Conservation (phyloP, 2,329 filamentous ascomycete species). For the Aspergillus sergii region DNA sequence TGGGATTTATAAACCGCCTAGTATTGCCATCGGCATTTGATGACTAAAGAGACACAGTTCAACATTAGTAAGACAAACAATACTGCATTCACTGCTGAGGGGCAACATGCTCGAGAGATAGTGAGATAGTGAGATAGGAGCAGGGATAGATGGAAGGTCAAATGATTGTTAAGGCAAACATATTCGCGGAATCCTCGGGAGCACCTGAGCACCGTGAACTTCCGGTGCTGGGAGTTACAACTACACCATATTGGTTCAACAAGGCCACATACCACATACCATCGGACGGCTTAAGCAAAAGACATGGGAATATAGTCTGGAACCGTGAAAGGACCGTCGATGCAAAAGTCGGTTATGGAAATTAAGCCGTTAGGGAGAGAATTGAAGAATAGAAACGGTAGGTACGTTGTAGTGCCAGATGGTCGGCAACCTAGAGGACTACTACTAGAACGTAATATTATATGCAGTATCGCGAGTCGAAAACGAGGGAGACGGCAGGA, state of each 20-base stretch:
- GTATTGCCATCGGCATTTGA: constrained; percentile 33
- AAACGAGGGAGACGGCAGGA: neutral
- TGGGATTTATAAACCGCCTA: constrained; percentile 27
- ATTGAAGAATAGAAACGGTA: neutral
- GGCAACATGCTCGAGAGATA: neutral
- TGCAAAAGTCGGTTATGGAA: neutral
- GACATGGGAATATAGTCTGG: neutral
- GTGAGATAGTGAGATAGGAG: neutral
- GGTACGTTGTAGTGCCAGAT: neutral
- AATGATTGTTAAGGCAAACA: constrained; percentile 11
- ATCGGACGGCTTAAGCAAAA: constrained; percentile 16
- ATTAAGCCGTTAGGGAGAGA: neutral
- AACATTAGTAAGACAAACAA: constrained; percentile 24
- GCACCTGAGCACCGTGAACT: constrained; percentile 4
- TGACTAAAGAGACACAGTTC: constrained; percentile 21
- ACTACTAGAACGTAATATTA: neutral
- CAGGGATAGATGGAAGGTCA: neutral
- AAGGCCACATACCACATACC: constrained; percentile 16
- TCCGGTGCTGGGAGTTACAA: neutral
- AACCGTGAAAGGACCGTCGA: neutral
- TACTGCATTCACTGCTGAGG: constrained; percentile 4
- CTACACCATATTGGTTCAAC: neutral
- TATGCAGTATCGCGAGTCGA: neutral
- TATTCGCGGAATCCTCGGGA: constrained; percentile 9
- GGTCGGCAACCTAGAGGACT: too few species aligned